These are phyloP conservation scores for Cercospora berteroae DNA, from an alignment of 2,329 filamentous ascomycete species.

Conservation along the genomic window DNA sequence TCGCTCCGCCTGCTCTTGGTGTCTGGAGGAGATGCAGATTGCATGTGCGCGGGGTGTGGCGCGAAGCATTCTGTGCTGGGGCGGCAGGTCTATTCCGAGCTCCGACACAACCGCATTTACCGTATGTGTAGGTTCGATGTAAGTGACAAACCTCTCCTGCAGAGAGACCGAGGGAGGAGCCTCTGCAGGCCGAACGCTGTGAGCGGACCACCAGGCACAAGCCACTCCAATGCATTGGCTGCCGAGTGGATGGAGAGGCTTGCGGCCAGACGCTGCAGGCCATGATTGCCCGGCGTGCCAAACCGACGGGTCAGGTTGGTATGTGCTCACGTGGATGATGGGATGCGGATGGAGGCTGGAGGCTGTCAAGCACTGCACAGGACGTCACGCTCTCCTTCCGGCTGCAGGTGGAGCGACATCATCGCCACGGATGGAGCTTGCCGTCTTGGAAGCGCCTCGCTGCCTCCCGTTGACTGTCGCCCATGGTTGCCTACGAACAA, in stretches of 20 bases:
- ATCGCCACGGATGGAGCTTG: neutral
- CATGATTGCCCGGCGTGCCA: neutral
- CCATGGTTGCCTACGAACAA: neutral
- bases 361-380: neutral
- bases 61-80: neutral
- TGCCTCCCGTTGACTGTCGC: neutral
- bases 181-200: neutral
- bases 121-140: neutral
- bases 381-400: neutral
- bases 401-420: neutral
- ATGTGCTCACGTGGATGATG: neutral
- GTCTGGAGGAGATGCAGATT: neutral
- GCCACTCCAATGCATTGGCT: neutral
- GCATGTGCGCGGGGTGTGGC: neutral
- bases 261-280: neutral
- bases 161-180: neutral
- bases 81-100: neutral
- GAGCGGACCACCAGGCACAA: neutral
- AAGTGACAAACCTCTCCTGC: neutral
- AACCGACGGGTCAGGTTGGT: neutral
- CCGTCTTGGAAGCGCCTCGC: neutral
- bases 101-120: neutral
- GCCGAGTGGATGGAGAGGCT: neutral
- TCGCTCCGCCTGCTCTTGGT: neutral
- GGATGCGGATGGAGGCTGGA: neutral